Base-by-base conservation (phyloP, 2,329 filamentous ascomycete genomes). In the Claviceps sp. region DNA sequence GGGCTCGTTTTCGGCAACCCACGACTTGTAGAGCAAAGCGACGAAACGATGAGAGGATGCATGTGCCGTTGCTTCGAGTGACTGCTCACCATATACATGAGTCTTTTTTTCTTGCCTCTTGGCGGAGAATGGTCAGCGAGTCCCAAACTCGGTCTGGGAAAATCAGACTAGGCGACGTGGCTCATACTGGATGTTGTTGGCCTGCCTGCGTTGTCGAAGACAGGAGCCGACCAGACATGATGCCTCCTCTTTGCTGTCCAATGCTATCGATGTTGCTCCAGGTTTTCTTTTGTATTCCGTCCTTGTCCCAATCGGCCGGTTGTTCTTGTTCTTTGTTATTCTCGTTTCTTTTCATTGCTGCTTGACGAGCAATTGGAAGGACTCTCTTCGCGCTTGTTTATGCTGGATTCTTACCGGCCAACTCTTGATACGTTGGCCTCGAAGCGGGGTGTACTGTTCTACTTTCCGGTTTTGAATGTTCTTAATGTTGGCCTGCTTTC, bases 391-490 rank as follows among this genome's bases (percentile, higher is more conserved):
- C 63, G 56, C 63, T 63, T 59, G 22, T 47, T 62, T 65, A 61
- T 59, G 54, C 60, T 60, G 57, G 55, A 34, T 57, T 54, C 54
- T 58, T 59, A 60, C 45, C 57, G 59, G 60, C 38, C 61, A 60
- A 59, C 57, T 56, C 54, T 56, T 57, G 56, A 55, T 58, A 48
- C 60, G 59, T 64, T 62, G 57, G 59, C 61, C 59, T 60, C 58
- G 57, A 51, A 64, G 62, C 59, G 61, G 60, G 60, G 59, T 67
- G 65, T 66, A 66, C 64, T 64, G 66, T 62, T 66, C 61, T 34
- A 34, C 29, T 62, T 39, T 55, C 60, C 58, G 62, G 62, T 59
- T 58, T 61, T 61, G 46, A 52, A 59, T 62, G 59, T 64, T 59
- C 59, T 60, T 55, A 37, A 62, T 58, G 58, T 44, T n/a, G n/a